Evolutionary conservation across 179 eudicot species (phyloP), one percentile per base, ranked within the genome.

Genomic region (Heliamphora pulchella): DNA sequence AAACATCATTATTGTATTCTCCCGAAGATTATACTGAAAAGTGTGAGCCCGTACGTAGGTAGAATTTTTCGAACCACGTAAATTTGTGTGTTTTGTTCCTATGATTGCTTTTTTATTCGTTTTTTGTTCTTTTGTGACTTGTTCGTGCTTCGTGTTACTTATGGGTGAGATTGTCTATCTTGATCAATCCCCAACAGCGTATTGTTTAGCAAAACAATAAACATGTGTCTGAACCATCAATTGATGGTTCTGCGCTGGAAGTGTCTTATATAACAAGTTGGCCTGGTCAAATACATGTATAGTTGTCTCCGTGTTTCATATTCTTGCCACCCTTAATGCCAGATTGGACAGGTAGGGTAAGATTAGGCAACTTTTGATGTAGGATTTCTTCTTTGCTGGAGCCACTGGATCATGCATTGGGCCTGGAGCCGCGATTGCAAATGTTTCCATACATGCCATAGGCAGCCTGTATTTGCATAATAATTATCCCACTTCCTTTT

Each of bases 381-480:
- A 66, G 71, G 31, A 80, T 58, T 79, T 70, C 67, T 59, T 80
- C 61, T 71, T 72, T 8, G 77, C 51, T 78, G 10, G 17, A 66
- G 39, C 73, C 62, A 66, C 63, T 65, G 13, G 41, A 9, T 15
- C 72, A 50, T 48, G 72, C 72, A 48, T 6, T 78, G 14, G 20
- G 10, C 62, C 3, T 50, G 57, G 72, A 39, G 9, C 47, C 13
- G 31, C 66, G 46, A 43, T 50, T 39, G 10, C 43, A 39, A 11
- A 5, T 51, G 11, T 61, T 31, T 31, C 31, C 31, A 31, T 31
- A 31, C 31, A 31, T 31, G 31, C 31, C 31, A 31, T 31, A 31
- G 31, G 0, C 76, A 79, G 76, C 80, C 85, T 88, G 69, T 84
- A 85, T 78, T 88, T 87, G 81, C 85, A 80, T 73, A 89, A 87